Base-by-base conservation (phyloP, 768 basidiomycete genomes). In the Phlebiopsis gigantea region DNA sequence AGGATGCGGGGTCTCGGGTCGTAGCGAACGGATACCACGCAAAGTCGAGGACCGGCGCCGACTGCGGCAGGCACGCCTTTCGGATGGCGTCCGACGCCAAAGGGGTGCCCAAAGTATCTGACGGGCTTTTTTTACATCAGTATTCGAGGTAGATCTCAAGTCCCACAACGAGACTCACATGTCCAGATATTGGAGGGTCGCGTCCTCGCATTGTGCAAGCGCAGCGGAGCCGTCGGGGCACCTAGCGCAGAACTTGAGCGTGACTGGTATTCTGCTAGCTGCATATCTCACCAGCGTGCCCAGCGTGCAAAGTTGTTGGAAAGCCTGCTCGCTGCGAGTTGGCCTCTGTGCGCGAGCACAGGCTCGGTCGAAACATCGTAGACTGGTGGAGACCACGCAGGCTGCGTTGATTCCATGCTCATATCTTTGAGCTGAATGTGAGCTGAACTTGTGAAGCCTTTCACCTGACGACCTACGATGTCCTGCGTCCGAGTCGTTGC, bases 21-120 rank as follows among this genome's bases (percentile, higher is more conserved):
- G 82, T 80, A 0, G 94, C 94, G 0, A 79, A 75, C 0, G 96
- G 94, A 65, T 88, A 96, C 94, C 95, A 98, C 17, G 77, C 58
- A 61, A 83, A 87, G 55, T 93, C 90, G 31, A 93, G 78, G 31
- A 95, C 80, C 0, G 93, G 81, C 0, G 85, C 78, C 0, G 90
- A 71, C 66, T 91, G 90, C 0, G 63, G 54, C 34, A 84, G 31
- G 29, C 8, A 5, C 15, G 19, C 2, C 7, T 5, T 24, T 14
- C 12, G 21, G 2, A 21, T n/a, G 1, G 21, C n/a, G 2, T 14
- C 4, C 26, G 1, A 4, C 14, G 15, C 21, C 2, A n/a, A 6
- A 1, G 28, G 21, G 14, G 28, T 5, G 5, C 26, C 46, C n/a
- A 29, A 19, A 6, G 30, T 5, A 17, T 30, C 47, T 48, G 47